Conservation (phyloP, 2,329 filamentous ascomycete genomes). For the Sclerotinia glacialis region DNA sequence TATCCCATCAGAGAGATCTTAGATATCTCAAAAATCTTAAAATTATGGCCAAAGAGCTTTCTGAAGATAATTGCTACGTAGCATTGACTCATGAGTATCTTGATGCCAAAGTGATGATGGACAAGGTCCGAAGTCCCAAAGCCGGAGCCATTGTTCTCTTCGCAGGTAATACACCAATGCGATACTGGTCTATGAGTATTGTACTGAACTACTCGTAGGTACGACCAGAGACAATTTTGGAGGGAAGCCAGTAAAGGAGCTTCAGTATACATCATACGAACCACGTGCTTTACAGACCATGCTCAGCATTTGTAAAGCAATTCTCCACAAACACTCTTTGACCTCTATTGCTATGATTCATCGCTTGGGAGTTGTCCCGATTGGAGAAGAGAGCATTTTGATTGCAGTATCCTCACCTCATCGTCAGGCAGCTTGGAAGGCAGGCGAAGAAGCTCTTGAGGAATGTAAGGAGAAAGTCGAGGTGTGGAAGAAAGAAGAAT, state of each 20-base stretch:
- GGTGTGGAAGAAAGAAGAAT: constrained; percentile 93
- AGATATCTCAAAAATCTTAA: background rate
- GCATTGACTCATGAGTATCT: constrained; percentile 64
- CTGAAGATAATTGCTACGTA: constrained; percentile 59
- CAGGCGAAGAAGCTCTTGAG: constrained; percentile 86
- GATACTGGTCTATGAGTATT: constrained; percentile 4
- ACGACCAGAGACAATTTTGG: constrained; percentile 76
- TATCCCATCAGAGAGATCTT: background rate
- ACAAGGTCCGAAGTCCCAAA: constrained; percentile 67
- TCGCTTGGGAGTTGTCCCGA: constrained; percentile 77
- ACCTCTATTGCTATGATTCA: constrained; percentile 78
- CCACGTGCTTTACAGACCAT: constrained; percentile 69
- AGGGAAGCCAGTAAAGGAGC: constrained; percentile 66
- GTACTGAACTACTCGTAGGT: constrained; percentile 46
- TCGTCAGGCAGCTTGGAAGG: constrained; percentile 79
- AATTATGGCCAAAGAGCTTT: constrained; percentile 42
- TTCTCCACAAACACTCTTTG: constrained; percentile 61
- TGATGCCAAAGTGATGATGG: constrained; percentile 55
- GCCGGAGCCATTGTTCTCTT: constrained; percentile 77
- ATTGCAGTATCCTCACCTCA: constrained; percentile 85
- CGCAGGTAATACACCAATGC: constrained; percentile 52
- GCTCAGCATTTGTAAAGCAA: constrained; percentile 57
- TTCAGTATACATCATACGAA: constrained; percentile 73
- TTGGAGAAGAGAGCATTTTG: constrained; percentile 90
- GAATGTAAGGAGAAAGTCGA: constrained; percentile 83